Conservation (phyloP, 495 filamentous ascomycete species). For the Massariosphaeria phaeospora region DNA sequence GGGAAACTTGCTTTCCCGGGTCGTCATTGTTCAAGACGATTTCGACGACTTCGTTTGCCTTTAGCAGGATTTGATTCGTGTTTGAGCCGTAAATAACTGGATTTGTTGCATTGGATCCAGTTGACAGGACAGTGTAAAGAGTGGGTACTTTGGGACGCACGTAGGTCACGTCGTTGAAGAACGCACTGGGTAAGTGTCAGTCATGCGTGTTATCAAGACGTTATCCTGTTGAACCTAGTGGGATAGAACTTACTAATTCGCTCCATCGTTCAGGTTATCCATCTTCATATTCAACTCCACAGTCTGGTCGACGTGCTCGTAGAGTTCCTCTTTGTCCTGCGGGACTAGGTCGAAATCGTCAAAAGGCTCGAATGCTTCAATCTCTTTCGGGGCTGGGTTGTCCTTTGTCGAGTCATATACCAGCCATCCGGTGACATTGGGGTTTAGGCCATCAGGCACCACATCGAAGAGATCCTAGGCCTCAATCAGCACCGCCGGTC, state of each 20-base stretch:
- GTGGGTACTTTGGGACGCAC: slow-evolving; percentile 70
- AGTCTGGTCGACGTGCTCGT: slow-evolving; percentile 54
- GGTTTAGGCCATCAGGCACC: slow-evolving; percentile 59
- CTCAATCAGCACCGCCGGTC: too few relatives aligned
- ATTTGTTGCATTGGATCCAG: slow-evolving; percentile 59
- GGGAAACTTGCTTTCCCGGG: slow-evolving; percentile 44
- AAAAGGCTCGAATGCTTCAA: slow-evolving; percentile 56
- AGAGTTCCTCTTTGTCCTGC: slow-evolving; percentile 54
- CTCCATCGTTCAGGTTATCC: slow-evolving; percentile 67
- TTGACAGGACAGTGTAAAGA: slow-evolving; percentile 66
- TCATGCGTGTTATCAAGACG: not conserved
- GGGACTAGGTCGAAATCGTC: slow-evolving; percentile 72
- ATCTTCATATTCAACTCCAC: slow-evolving; percentile 63
- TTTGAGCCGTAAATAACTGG: slow-evolving; percentile 66
- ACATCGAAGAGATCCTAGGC: slow-evolving; percentile 63
- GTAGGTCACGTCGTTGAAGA: slow-evolving; percentile 79
- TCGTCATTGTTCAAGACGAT: slow-evolving; percentile 78
- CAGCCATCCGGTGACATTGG: slow-evolving; percentile 76
- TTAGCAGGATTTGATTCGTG: slow-evolving; percentile 64
- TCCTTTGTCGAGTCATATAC: slow-evolving; percentile 60
- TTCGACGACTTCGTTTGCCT: slow-evolving; percentile 64
- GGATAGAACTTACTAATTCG: slow-evolving; percentile 56
- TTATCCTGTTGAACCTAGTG: not conserved
- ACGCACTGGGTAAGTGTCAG: slow-evolving; percentile 49
- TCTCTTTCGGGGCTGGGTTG: slow-evolving; percentile 48